Evolutionary conservation across 1,139 yeast species (phyloP), one percentile per base, ranked within the genome.

Genomic region (Hansenula lynferdii): DNA sequence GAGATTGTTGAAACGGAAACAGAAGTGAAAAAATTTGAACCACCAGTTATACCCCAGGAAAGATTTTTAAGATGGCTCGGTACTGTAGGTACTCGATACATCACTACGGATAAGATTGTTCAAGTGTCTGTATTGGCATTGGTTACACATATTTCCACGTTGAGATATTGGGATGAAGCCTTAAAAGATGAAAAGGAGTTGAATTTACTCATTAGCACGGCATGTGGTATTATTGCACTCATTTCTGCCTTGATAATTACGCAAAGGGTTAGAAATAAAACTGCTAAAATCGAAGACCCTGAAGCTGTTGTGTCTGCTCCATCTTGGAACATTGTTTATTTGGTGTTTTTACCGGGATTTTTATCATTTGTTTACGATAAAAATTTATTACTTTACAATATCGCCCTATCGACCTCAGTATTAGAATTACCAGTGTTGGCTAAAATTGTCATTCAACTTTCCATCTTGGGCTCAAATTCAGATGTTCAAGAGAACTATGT

Each of bases 311-410:
- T 16, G 3, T 6, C 30, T 28, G n/a, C 49, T 11, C 55, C 56
- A 1, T 40, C 46, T 4, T 53, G 55, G 54, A 51, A 53, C 28
- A 42, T 48, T 1, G 29, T 51, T 2, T 51, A 51, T 28, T 22
- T 53, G 24, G 36, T 49, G 6, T 50, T 49, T 31, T 28, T 53
- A 10, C 50, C 56, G 2, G n/a, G 43, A 6, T 39, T 43, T 33
- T 30, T 51, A 15, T 32, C 48, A 7, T 43, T 45, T 18, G 42
- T 42, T 8, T 39, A 37, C 24, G 41, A 53, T 31, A 42, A 36
- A 18, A 48, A 45, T n/a, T 28, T 51, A 4, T 14, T 53, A 39
- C 33, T 52, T 6, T 48, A 39, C 28, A 53, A 53, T 22, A 41
- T 48, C 17, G 51, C 54, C 8, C 41, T 51, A 8, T 36, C 44